Percentiles rank a stretch among this genome's conserved stretches.
Evolutionary conservation across 768 basidiomycete species (phyloP).

Genomic region (Lactifluus piperatus): DNA sequence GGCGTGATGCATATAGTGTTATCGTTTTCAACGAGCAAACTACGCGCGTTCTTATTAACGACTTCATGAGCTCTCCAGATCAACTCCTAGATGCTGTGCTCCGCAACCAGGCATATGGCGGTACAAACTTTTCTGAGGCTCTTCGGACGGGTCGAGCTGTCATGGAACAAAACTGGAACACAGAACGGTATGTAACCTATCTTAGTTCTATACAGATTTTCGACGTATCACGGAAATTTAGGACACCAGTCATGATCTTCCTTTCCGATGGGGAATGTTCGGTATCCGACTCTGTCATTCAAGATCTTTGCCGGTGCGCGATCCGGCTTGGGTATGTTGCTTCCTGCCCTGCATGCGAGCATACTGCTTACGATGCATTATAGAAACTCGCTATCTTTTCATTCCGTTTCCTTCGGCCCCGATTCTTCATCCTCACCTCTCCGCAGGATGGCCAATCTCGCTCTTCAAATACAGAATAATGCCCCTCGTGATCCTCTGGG

Average conservation of each 20-base stretch:
- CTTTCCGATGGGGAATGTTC: constrained; percentile 47
- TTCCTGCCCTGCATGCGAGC: background rate
- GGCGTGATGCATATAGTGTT: constrained; percentile 52
- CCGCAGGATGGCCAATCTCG: constrained; percentile 44
- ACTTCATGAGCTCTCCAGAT: constrained; percentile 38
- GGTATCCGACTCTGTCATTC: constrained; percentile 31
- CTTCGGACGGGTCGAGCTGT: constrained; percentile 28
- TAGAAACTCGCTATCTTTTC: constrained; percentile 50
- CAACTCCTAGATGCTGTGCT: constrained; percentile 36
- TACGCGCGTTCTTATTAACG: constrained; percentile 31
- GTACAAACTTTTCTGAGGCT: constrained; percentile 40
- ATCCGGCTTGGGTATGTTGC: constrained; percentile 35
- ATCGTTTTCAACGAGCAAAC: constrained; percentile 34
- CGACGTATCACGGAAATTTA: constrained; percentile 17
- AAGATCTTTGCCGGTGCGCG: constrained; percentile 35
- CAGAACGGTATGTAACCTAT: constrained; percentile 32
- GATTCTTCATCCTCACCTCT: constrained; percentile 27
- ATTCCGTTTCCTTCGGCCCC: constrained; percentile 47
- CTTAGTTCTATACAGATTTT: background rate
- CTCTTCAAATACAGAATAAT: constrained; percentile 37
- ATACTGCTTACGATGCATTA: background rate
- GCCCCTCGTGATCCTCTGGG: constrained; percentile 33
- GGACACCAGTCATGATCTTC: constrained; percentile 47
- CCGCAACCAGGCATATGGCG: constrained; percentile 25
- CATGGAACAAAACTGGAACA: constrained; percentile 43